Percentiles rank a stretch among this genome's conserved stretches.
Conservation (phyloP, 192 early-diverging fungal species). For the Backusella tuberculispora region DNA sequence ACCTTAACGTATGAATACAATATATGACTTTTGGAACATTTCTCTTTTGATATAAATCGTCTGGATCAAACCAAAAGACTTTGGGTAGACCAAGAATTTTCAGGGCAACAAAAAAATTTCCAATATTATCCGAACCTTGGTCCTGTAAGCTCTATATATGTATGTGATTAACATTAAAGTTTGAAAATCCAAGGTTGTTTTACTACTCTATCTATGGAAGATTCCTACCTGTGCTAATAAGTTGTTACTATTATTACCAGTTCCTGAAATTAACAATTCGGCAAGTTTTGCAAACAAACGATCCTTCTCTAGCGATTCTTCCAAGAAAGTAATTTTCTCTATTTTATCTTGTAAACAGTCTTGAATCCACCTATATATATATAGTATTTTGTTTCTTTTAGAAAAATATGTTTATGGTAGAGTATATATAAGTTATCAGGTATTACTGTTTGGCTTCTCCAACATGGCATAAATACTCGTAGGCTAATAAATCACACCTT, state of each 20-base stretch:
- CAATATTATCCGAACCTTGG: constrained; percentile 98
- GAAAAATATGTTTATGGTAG: neutral
- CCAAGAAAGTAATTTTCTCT: constrained; percentile 75
- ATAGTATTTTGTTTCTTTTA: neutral
- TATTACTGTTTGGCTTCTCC: constrained; percentile 97
- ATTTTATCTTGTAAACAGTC: constrained; percentile 86
- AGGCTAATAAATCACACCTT: constrained; percentile 92
- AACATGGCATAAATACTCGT: constrained; percentile 99
- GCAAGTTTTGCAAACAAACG: constrained; percentile 91
- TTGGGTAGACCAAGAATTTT: constrained; percentile 79
- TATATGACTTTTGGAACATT: constrained; percentile 99
- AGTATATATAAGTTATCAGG: neutral
- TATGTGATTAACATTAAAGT: too few relatives aligned
- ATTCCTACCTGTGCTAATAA: neutral
- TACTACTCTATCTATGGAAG: too few relatives aligned
- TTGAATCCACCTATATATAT: constrained; percentile 85
- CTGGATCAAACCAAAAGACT: constrained; percentile 97
- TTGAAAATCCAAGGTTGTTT: too few relatives aligned
- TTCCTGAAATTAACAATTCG: constrained; percentile 77
- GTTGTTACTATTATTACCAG: constrained; percentile 37
- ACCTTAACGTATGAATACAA: constrained; percentile 95
- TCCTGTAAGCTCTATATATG: constrained; percentile 72
- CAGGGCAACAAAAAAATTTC: constrained; percentile 87
- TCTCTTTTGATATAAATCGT: constrained; percentile 98
- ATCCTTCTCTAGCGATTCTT: constrained; percentile 92